Evolutionary conservation across 2,329 filamentous ascomycete genomes (phyloP).

Genomic region (Emmonsiellopsis sp.): DNA sequence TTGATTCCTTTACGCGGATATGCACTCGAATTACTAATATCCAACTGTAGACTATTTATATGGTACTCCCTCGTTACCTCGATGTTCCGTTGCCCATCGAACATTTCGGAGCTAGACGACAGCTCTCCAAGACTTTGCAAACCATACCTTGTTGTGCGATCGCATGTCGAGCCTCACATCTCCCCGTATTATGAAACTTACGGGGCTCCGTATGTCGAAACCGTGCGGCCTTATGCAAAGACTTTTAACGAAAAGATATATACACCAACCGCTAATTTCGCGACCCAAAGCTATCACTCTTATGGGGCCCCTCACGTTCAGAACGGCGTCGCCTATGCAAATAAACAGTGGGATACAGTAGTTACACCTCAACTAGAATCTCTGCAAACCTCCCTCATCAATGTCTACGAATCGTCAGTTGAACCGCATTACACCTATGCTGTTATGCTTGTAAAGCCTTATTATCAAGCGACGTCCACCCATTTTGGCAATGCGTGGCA

Average conservation of each 20-base stretch:
- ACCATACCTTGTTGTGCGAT: constrained; percentile 61
- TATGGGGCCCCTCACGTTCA: constrained; percentile 68
- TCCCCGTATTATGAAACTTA: constrained; percentile 81
- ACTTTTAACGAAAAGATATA: constrained; percentile 53
- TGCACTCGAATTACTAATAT: background rate
- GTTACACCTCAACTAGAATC: constrained; percentile 65
- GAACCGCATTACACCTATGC: constrained; percentile 64
- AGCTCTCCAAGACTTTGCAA: constrained; percentile 71
- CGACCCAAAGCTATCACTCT: constrained; percentile 51
- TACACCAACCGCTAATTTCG: constrained; percentile 57
- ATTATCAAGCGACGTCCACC: constrained; percentile 58
- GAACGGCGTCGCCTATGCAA: constrained; percentile 56
- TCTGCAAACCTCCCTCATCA: constrained; percentile 51
- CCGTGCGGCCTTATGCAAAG: constrained; percentile 62
- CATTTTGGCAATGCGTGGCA: constrained; percentile 61
- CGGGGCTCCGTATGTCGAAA: constrained; percentile 71
- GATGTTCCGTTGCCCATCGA: constrained; percentile 71
- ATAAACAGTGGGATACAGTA: constrained; percentile 68
- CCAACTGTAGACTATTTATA: constrained; percentile 54
- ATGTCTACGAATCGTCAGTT: constrained; percentile 61
- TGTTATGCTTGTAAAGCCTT: constrained; percentile 54
- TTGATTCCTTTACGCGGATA: background rate
- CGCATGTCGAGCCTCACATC: constrained; percentile 63
- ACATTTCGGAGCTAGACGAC: constrained; percentile 57
- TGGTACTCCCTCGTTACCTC: constrained; percentile 82